Base-by-base conservation (phyloP, 2,329 filamentous ascomycete genomes). In the Penicillium vulpinum region DNA sequence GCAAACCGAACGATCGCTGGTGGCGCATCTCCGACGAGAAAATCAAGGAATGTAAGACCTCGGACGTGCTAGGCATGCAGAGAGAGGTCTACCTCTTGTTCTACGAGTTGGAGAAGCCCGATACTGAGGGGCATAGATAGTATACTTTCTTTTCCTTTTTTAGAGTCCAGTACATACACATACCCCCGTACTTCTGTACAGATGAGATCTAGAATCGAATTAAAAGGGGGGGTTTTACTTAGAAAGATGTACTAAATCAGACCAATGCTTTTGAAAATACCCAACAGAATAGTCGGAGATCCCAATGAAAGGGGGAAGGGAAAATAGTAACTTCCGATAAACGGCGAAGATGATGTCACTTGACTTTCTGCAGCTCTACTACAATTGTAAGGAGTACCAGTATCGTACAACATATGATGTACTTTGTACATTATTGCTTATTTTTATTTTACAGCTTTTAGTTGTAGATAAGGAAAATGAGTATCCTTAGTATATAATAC, bases 1-100 rank as follows among this genome's bases (percentile, higher is more conserved):
- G 82, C 64, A 86, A 85, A 68, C 75, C 79, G 13, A 83, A 82
- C 43, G 88, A 95, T 69, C 86, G 89, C 39, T 99, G 94, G 94
- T 99, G 94, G 94, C 86, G 94, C 35, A 96, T 99, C 63, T 97
- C 92, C 63, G 94, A 99, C 72, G 94, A 99, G 64, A 96, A 95
- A 75, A 86, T 97, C 67, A 94, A 93, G 71, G 93, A 97, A 75
- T 89, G 91, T 64, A 96, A 92, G 79, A 97, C 92, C 6, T 85
- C 83, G 53, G 94, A 99, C 65, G 91, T 99, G 7, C 75, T 99
- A 56, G 86, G 87, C 8, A 96, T 97, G 92, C 92, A 97, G 76
- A 88, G 88, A 67, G 94, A 99, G 75, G 93, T 97, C 0, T 99
- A 99, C 73, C 78, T 99, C 71, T 76, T 99, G 50, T 99, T 99